Evolutionary conservation across 1,139 yeast genomes (phyloP).

Genomic region (Lodderomyces jiufengensis): DNA sequence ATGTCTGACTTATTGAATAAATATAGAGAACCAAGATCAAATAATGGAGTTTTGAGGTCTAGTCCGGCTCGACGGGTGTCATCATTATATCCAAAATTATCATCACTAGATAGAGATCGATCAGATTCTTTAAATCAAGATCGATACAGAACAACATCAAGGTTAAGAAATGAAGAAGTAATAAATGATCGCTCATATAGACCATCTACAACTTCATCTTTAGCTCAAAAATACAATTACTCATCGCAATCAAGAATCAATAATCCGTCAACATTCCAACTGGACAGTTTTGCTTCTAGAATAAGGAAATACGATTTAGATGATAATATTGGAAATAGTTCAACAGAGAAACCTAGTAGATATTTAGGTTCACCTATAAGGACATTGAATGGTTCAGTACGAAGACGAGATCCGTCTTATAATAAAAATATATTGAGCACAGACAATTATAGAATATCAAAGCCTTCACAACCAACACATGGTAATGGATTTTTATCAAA

Average conservation of each 20-base stretch:
- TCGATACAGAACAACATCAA: no score
- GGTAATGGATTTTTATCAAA: conserved; percentile 15
- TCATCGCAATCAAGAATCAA: no score
- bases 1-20: conserved; percentile 12
- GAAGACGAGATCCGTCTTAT: conserved; percentile 12
- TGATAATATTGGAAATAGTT: neutral
- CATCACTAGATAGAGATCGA: conserved; percentile 2
- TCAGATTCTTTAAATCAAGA: neutral
- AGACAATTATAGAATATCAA: conserved; percentile 10
- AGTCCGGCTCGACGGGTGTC: neutral
- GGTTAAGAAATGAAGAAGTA: neutral
- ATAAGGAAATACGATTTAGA: neutral
- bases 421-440: conserved; percentile 12
- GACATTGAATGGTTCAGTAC: conserved; percentile 9
- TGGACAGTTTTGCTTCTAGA: neutral
- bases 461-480: conserved; percentile 5
- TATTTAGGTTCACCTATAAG: conserved; percentile 13
- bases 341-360: neutral
- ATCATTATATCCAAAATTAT: conserved; percentile 3
- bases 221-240: neutral
- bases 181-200: conserved; percentile 1
- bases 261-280: no score
- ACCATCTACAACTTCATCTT: neutral
- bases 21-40: conserved; percentile 6
- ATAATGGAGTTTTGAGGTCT: no score